These are phyloP conservation scores for Scheffersomyces lignicola DNA, from an alignment of 1,139 yeast genomes.

Conservation along the genomic window DNA sequence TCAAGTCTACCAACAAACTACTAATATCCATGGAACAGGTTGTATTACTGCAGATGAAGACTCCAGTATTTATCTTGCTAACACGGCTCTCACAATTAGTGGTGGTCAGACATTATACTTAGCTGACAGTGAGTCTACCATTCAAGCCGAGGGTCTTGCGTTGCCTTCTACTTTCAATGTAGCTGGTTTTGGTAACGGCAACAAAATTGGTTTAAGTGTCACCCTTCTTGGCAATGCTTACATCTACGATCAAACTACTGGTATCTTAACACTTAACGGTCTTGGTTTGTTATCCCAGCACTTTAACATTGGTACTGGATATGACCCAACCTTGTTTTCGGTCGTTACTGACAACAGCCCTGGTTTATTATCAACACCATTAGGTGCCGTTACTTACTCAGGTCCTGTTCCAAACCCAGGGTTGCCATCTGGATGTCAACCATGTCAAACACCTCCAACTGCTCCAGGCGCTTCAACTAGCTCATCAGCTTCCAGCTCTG, in stretches of 20 bases:
- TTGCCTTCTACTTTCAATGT: constrained; percentile 23
- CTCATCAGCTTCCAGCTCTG: constrained; percentile 8
- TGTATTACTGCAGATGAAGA: constrained; percentile 25
- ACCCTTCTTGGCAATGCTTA: constrained; percentile 16
- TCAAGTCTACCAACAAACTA: constrained; percentile 24
- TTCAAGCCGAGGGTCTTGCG: constrained; percentile 21
- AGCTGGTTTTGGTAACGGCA: constrained; percentile 33
- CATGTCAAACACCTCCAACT: constrained; percentile 16
- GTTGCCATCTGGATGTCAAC: constrained; percentile 15
- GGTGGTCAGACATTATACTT: constrained; percentile 24
- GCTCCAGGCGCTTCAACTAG: constrained; percentile 11
- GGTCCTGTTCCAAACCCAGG: constrained; percentile 20
- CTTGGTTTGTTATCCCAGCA: constrained; percentile 11
- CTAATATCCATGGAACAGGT: constrained; percentile 27
- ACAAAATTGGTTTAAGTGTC: constrained; percentile 22
- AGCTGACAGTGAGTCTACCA: constrained; percentile 17
- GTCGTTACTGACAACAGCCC: constrained; percentile 17
- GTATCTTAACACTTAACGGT: constrained; percentile 20
- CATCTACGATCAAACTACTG: constrained; percentile 17
- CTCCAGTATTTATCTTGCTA: constrained; percentile 22
- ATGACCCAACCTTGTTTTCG: constrained; percentile 13
- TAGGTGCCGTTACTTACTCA: constrained; percentile 16
- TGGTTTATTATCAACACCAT: constrained; percentile 12
- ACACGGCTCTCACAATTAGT: constrained; percentile 16
- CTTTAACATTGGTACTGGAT: constrained; percentile 27